phyloP scores from a whole-genome alignment of 805 yeast genomes.

The Groenewaldozyma salmanticensis region DNA sequence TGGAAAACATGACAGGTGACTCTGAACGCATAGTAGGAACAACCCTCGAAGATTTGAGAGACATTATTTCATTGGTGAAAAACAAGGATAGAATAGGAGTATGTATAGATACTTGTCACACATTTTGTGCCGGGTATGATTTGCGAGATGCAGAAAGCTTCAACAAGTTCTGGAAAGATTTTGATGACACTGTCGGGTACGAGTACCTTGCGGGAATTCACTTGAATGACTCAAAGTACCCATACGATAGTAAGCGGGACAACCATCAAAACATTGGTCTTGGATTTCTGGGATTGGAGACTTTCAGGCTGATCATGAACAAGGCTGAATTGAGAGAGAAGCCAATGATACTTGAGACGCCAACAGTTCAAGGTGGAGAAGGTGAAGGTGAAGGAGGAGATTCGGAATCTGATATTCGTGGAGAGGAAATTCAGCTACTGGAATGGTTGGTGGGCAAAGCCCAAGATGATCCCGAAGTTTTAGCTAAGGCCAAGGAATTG shows the following conservation, averaged over 20 bases:
- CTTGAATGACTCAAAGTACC: constrained; percentile 91
- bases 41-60: constrained; percentile 59
- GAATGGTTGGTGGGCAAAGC: constrained; percentile 66
- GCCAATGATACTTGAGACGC: constrained; percentile 85
- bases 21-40: constrained; percentile 88
- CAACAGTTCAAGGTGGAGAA: constrained; percentile 33
- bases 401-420: constrained; percentile 19
- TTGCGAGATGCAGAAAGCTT: constrained; percentile 50
- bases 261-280: constrained; percentile 82
- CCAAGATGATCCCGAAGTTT: constrained; percentile 45
- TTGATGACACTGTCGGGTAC: constrained; percentile 65
- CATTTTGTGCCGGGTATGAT: constrained; percentile 95
- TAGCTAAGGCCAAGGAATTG: constrained; percentile 39
- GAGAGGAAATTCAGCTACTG: constrained; percentile 70
- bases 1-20: constrained; percentile 95
- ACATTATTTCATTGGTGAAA: constrained; percentile 69
- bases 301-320: constrained; percentile 71
- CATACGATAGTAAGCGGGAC: constrained; percentile 81
- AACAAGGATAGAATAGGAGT: constrained; percentile 85
- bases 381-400: constrained; percentile 42
- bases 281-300: constrained; percentile 83
- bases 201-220: constrained; percentile 74
- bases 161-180: constrained; percentile 61
- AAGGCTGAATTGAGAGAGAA: constrained; percentile 48
- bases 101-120: constrained; percentile 92